Percentiles rank a stretch among this genome's conserved stretches.
These are phyloP conservation scores for Fusarium luffae DNA, from an alignment of 2,329 filamentous ascomycete species.

Conservation along the genomic window DNA sequence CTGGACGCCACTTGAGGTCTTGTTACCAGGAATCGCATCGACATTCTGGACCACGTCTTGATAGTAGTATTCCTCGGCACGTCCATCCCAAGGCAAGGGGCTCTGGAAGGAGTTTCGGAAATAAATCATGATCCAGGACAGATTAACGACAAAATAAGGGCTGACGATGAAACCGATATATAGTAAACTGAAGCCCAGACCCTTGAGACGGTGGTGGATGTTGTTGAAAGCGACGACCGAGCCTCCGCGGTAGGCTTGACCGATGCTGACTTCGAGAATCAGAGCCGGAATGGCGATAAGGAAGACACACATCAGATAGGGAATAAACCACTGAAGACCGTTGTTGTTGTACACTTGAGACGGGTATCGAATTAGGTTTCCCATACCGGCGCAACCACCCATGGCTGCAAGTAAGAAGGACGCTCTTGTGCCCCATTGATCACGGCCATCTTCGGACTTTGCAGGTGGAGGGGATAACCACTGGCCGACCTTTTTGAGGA, in stretches of 20 bases:
- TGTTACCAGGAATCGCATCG: conserved; percentile 53
- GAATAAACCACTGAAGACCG: conserved; percentile 70
- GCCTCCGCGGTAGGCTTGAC: conserved; percentile 70
- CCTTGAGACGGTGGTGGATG: conserved; percentile 63
- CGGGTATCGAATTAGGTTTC: conserved; percentile 67
- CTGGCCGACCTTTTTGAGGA: conserved; percentile 48
- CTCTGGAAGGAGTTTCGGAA: conserved; percentile 66
- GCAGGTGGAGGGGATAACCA: conserved; percentile 52
- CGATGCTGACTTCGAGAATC: conserved; percentile 73
- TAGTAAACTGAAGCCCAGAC: conserved; percentile 63
- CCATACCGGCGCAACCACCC: conserved; percentile 68
- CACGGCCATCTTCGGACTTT: conserved; percentile 56
- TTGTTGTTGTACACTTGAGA: conserved; percentile 70
- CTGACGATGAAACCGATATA: conserved; percentile 66
- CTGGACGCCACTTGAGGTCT: conserved; percentile 53
- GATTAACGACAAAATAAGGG: conserved; percentile 66
- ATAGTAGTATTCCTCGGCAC: conserved; percentile 64
- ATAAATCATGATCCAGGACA: conserved; percentile 70
- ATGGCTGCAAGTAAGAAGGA: conserved; percentile 68
- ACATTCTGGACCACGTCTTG: conserved; percentile 61
- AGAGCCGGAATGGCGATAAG: conserved; percentile 66
- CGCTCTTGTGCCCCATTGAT: conserved; percentile 66
- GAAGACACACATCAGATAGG: conserved; percentile 65
- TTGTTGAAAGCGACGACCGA: conserved; percentile 66
- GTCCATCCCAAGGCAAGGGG: conserved; percentile 64